phyloP scores from a whole-genome alignment of 2,329 filamentous ascomycete species.

The Decorospora gaudefroyi region DNA sequence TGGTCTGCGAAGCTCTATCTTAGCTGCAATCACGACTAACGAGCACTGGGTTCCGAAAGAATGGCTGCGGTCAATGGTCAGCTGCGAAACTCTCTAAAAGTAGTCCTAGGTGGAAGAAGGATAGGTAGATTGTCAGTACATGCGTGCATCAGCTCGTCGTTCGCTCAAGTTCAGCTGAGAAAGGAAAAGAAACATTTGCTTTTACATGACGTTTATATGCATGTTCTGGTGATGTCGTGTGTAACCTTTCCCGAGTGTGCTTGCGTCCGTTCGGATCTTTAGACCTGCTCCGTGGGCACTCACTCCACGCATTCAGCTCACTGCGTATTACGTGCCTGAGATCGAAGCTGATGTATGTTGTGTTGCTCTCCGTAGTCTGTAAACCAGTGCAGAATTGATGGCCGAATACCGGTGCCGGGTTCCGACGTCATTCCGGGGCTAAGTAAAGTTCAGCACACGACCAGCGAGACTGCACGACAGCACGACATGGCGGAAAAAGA shows the following conservation, averaged over 20 bases:
- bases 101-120: conserved; percentile 28
- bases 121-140: conserved; percentile 31
- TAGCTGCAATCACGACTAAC: conserved; percentile 18
- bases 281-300: too few species aligned
- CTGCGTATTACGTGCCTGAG: too few species aligned
- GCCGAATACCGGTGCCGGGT: conserved; percentile 18
- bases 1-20: conserved; percentile 25
- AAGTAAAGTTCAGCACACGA: too few species aligned
- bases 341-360: too few species aligned
- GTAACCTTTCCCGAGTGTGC: too few species aligned
- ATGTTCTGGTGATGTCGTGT: not conserved
- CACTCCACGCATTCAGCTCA: too few species aligned
- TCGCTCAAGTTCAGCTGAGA: conserved; percentile 38
- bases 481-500: conserved; percentile 19
- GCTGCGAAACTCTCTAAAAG: conserved; percentile 33
- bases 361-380: not conserved
- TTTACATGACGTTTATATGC: not conserved
- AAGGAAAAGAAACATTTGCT: conserved; percentile 15
- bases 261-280: too few species aligned
- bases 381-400: not conserved
- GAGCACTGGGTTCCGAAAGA: conserved; percentile 20
- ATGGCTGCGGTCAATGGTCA: conserved; percentile 36
- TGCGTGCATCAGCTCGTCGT: conserved; percentile 34
- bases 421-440: conserved; percentile 15
- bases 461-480: not conserved